Conservation (phyloP, 1,284 basidiomycete species). For the Testicularia cyperi region DNA sequence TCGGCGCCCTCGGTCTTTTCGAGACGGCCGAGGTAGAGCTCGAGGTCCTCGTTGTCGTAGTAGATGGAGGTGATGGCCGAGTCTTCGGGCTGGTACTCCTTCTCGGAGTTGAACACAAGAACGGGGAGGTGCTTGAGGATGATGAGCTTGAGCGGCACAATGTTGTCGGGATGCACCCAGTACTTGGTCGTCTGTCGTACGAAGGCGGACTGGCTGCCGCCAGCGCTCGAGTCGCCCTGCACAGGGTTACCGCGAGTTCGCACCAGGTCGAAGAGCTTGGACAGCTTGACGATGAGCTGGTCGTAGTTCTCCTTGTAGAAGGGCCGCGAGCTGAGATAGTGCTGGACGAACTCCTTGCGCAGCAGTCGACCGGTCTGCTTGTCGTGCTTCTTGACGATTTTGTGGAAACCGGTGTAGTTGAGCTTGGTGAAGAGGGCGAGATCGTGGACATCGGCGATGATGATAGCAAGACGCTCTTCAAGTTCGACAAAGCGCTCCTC, state of each 20-base stretch:
- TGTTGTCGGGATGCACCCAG: constrained; percentile 78
- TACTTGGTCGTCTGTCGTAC: constrained; percentile 98
- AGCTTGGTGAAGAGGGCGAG: constrained; percentile 89
- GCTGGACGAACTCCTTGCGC: constrained; percentile 71
- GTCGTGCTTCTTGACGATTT: constrained; percentile 95
- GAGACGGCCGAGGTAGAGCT: constrained; percentile 93
- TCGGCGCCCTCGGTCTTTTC: constrained; percentile 99
- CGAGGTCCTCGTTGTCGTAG: constrained; percentile 92
- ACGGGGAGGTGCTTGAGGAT: constrained; percentile 78
- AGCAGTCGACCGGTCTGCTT: constrained; percentile 68
- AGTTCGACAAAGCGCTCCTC: constrained; percentile 86
- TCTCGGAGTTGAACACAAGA: constrained; percentile 89
- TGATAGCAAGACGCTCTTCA: constrained; percentile 90
- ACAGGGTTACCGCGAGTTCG: constrained; percentile 92
- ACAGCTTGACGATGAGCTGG: constrained; percentile 92
- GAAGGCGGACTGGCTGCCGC: constrained; percentile 93
- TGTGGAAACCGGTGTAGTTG: constrained; percentile 93
- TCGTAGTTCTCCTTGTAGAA: constrained; percentile 83
- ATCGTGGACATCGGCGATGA: constrained; percentile 98
- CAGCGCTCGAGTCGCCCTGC: constrained; percentile 87
- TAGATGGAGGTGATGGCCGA: constrained; percentile 82
- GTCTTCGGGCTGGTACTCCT: constrained; percentile 87
- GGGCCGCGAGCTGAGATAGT: constrained; percentile 89
- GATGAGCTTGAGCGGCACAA: constrained; percentile 92
- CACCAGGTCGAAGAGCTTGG: constrained; percentile 91